Evolutionary conservation across 208 protist genomes (phyloP), one percentile per base, ranked within the genome.

Genomic region (Vickermania ingenoplastis): DNA sequence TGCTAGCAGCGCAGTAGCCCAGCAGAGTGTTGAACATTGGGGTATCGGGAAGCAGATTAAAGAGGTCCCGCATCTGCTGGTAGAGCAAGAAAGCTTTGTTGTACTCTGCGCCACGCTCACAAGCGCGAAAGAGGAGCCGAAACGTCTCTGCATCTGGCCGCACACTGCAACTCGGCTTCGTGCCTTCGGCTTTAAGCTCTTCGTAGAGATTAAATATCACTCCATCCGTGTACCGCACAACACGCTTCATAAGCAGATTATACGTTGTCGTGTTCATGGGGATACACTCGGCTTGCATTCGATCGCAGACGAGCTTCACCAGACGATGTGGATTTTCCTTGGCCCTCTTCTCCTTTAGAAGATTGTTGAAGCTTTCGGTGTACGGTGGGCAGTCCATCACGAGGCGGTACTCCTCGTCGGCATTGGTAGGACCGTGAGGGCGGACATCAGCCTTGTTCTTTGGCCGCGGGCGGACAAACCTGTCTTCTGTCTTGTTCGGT

Each of bases 191-290:
- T 56, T 92, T 94, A 25, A 96, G 71, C 55, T 94, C 77, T 25
- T 94, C 84, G 69, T 94, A 96, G 0, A 96, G 59, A 21, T 61
- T 64, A 65, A 96, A 94, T 17, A 90, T 79, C 45, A 75, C 59
- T 49, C 77, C 81, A 54, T 95, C 86, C 3, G 71, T 74, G 53
- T 77, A 81, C 31, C 82, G 77, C 13, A 89, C 75, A 4, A 96
- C 73, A n/a, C 73, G 76, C 48, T 86, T 77, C 78, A 96, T 89
- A 14, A 96, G 77, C 11, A 88, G 61, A 63, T 96, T 96, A 72
- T 94, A 96, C 31, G 91, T 96, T 27, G 68, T 64, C 11, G 81
- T 88, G 75, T 92, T 89, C 51, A 96, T 51, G 0, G 91, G 91
- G 59, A 96, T 90, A 1, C 73, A 69, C 41, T 93, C 85, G 17